Evolutionary conservation across 139 green algal genomes (phyloP), one percentile per base, ranked within the genome.

Genomic region (Ulvella scutata): DNA sequence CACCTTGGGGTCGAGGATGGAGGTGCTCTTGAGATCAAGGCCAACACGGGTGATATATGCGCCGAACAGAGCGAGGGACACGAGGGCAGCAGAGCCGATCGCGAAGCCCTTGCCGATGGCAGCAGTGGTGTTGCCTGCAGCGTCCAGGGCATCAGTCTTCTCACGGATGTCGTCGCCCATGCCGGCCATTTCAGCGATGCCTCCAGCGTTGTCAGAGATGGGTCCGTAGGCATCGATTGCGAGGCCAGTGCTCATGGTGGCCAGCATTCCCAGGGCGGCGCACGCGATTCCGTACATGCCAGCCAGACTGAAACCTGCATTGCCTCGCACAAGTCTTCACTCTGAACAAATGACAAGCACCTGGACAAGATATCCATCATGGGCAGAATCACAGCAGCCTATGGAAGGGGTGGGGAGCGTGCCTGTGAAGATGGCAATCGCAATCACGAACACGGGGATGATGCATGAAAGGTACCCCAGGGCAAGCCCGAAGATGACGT

Each of bases 401-500:
- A 59, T 59, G 17, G 13, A 13, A 59, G 51, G 67, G 35, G 72
- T 29, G 72, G 90, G 78, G 38, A 81, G 85, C 90, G 92, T 97
- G 85, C 84, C 83, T 36, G 88, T 72, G 77, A 92, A 98, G 85
- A 98, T 97, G 82, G 80, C 73, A 17, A 87, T 74, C 33, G 92
- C 90, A 28, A 98, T 96, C 17, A 94, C 83, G 37, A 98, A 82
- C 81, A 89, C 94, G 62, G 94, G 94, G 75, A 97, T 83, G 83
- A 97, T 95, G 78, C 83, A 86, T 0, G 88, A 96, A 85, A 97
- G 96, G 90, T 98, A 98, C 77, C 94, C 94, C 34, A 98, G 88
- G 2, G 94, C 94, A 61, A 98, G 89, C 61, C 94, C 94, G 76
- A 98, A 98, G 85, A 98, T 98, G 86, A 98, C 94, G 87, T 98